phyloP scores from a whole-genome alignment of 805 yeast genomes.

The Metschnikowia kunwiensis region DNA sequence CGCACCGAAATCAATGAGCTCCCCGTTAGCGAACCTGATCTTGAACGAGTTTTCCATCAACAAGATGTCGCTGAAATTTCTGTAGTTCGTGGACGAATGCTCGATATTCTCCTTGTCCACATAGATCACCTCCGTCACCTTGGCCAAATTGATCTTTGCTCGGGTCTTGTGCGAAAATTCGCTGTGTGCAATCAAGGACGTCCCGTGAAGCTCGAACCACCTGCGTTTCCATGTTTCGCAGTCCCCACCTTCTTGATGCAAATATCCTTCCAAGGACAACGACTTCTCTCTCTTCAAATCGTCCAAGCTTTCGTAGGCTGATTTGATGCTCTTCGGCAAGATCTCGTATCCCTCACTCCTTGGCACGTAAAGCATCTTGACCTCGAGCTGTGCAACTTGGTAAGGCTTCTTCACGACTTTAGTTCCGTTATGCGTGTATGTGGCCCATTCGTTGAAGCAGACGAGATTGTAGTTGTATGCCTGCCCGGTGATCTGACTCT shows the following conservation, averaged over 20 bases:
- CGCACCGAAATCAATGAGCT: constrained; percentile 81
- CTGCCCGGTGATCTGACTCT: constrained; percentile 52
- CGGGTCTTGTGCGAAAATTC: constrained; percentile 65
- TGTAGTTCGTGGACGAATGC: constrained; percentile 30
- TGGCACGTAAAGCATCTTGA: constrained; percentile 68
- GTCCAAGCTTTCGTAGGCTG: constrained; percentile 37
- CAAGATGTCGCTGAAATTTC: constrained; percentile 72
- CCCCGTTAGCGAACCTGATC: constrained; percentile 73
- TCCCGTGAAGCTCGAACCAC: constrained; percentile 69
- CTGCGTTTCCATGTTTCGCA: constrained; percentile 70
- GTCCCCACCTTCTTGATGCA: constrained; percentile 93
- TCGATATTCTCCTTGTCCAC: constrained; percentile 37
- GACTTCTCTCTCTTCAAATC: constrained; percentile 29
- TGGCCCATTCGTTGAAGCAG: constrained; percentile 82
- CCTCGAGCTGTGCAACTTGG: constrained; percentile 61
- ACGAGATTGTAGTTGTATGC: constrained; percentile 53
- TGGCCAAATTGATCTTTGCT: constrained; percentile 71
- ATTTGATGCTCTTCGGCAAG: constrained; percentile 66
- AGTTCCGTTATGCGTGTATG: constrained; percentile 22
- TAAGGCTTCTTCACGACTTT: constrained; percentile 44
- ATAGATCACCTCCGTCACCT: constrained; percentile 53
- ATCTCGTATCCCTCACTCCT: constrained; percentile 56
- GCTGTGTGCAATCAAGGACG: constrained; percentile 71
- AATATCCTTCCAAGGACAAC: constrained; percentile 54
- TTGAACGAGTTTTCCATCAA: constrained; percentile 72